phyloP scores from a whole-genome alignment of 352 stramenopile species.

The Globisporangium iwayamae region DNA sequence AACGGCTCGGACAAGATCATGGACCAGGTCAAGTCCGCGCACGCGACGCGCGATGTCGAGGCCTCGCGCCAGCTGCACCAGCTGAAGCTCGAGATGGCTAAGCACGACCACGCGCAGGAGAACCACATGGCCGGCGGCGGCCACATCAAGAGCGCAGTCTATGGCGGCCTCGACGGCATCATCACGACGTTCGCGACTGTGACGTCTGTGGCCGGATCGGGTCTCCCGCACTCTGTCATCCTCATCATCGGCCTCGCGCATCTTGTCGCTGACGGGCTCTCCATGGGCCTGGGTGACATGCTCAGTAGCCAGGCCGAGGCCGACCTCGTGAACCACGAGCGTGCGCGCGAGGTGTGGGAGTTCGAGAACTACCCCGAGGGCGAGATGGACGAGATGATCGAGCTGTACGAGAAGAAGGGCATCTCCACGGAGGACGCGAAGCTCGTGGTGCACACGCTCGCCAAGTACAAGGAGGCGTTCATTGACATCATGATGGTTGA shows the following conservation, averaged over 20 bases:
- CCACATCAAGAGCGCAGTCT: constrained; percentile 89
- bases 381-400: constrained; percentile 96
- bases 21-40: constrained; percentile 54
- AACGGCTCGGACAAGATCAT: constrained; percentile 32
- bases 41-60: constrained; percentile 40
- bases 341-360: constrained; percentile 91
- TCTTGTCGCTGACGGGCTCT: constrained; percentile 93
- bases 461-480: constrained; percentile 97
- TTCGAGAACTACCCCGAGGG: constrained; percentile 95
- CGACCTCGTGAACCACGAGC: constrained; percentile 92
- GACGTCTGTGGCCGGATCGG: constrained; percentile 89
- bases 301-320: constrained; percentile 91
- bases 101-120: constrained; percentile 60
- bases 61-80: constrained; percentile 62
- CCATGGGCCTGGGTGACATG: constrained; percentile 95
- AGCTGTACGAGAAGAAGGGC: constrained; percentile 92
- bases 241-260: constrained; percentile 95
- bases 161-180: constrained; percentile 95
- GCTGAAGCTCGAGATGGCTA: constrained; percentile 57
- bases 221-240: constrained; percentile 86
- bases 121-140: constrained; percentile 69
- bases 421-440: constrained; percentile 89
- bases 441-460: constrained; percentile 90
- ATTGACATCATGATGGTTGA: constrained; percentile 97
- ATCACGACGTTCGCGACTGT: constrained; percentile 96